Base-by-base conservation (phyloP, 345 rosid species). In the Anastatica hierochuntica region DNA sequence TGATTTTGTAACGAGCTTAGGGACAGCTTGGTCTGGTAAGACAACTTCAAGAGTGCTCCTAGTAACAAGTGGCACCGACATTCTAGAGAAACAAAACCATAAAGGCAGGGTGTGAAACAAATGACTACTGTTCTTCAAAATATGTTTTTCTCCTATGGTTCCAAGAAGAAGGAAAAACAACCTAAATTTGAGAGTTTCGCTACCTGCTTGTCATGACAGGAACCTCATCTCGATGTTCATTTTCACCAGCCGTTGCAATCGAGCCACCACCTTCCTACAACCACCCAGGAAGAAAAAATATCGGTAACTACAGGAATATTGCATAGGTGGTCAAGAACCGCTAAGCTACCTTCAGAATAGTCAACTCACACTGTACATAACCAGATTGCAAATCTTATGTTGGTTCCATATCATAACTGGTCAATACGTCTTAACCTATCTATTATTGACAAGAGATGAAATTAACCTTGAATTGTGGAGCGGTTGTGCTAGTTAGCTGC, bases 1-100 rank as follows among this genome's bases (percentile, higher is more conserved):
- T 3, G 99, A 88, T 71, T 88, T 94, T 15, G 87, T 71, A 39
- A 88, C 66, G 17, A 94, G 95, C 81, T 88, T 88, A 41, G 94
- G 81, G 60, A 80, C 81, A 7, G 82, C 95, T 12, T 72, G 68
- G 14, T 85, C 95, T 7, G 99, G 99, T 75, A 94, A 75, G 35
- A 78, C 88, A 56, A 88, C 90, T 75, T 94, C 97, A n/a, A 83
- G 87, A 12, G 75, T 94, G 71, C 94, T 94, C 72, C 95, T 78
- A 13, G 99, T 88, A 62, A 94, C 95, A 44, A 94, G 84, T 9
- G 99, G 78, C 38, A 85, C 78, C 19, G 88, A 26, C 56, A 82
- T 74, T 70, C 95, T 80, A 66, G 19, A 51, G 56, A 43, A 19
- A 31, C 48, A 16, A n/a, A 31, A 38, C 8, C 30, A 29, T 6